Conservation (phyloP, 371 early-diverging fungal genomes). For the Entomophthora muscae region DNA sequence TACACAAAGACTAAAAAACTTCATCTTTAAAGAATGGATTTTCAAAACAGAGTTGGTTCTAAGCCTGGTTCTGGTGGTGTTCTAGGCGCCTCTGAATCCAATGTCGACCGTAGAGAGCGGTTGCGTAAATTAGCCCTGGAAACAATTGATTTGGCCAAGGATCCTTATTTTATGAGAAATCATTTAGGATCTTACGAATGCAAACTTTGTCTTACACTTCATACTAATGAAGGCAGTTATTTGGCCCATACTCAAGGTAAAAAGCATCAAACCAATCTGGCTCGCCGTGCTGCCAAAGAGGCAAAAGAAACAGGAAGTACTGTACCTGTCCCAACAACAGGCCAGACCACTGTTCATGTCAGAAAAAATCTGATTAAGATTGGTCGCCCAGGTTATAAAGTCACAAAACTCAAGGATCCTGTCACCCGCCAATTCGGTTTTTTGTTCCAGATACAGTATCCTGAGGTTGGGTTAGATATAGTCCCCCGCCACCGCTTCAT, state of each 20-base stretch:
- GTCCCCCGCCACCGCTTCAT: slow-evolving; percentile 90
- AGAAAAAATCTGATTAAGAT: slow-evolving; percentile 71
- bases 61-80: slow-evolving; percentile 87
- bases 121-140: slow-evolving; percentile 90
- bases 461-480: slow-evolving; percentile 60
- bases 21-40: slow-evolving; percentile 30
- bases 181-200: slow-evolving; percentile 96
- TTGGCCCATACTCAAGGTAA: slow-evolving; percentile 97
- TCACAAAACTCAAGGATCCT: slow-evolving; percentile 86
- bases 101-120: slow-evolving; percentile 88
- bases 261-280: slow-evolving; percentile 89
- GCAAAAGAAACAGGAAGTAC: slow-evolving; percentile 45
- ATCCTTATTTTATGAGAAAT: slow-evolving; percentile 96
- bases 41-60: slow-evolving; percentile 51
- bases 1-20: neutral
- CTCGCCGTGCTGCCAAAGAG: slow-evolving; percentile 81
- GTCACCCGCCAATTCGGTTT: slow-evolving; percentile 72
- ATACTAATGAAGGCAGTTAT: slow-evolving; percentile 92
- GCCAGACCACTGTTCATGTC: slow-evolving; percentile 21
- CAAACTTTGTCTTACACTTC: slow-evolving; percentile 86
- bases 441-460: slow-evolving; percentile 86
- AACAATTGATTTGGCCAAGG: slow-evolving; percentile 91
- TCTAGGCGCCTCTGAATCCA: slow-evolving; percentile 63
- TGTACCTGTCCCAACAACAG: slow-evolving; percentile 17
- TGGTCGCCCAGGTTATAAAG: slow-evolving; percentile 94